Base-by-base conservation (phyloP, 1,139 yeast species). In the Debaryomycetaceae sp. region DNA sequence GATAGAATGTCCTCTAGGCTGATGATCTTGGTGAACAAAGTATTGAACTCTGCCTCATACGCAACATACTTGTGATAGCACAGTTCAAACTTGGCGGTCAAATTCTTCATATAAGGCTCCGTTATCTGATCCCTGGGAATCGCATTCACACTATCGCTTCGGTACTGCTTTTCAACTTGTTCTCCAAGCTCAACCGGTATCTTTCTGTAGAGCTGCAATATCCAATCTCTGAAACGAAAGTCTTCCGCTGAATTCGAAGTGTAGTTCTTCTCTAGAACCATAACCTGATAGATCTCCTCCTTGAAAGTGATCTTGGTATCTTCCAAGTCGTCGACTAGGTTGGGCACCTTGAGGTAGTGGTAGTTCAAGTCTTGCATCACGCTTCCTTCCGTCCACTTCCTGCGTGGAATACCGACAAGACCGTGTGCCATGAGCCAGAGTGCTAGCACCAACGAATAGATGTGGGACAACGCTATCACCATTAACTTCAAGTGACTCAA, bases 371-470 rank as follows among this genome's bases (percentile, higher is more conserved):
- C 69, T 33, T 53, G 56, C n/a, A 66, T 46, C n/a, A 65, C 50
- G 41, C 53, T 64, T 0, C 85, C 81, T 44, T 72, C 70, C 43
- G 67, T 64, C 80, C 87, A 84, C 48, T 68, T 62, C 36, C 73
- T 63, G 45, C 87, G 70, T 0, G 96, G 95, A 4, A 87, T 71
- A 43, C 77, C 75, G 23, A 86, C 79, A 44, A 87, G 63, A 0
- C 96, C 96, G 59, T 87, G 93, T 1, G 93, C 88, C 87, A 88
- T 83, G 45, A 88, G 68, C 95, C 95, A 87, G 30, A 87, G 71
- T 1, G 95, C 91, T 39, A 88, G 60, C 2, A 85, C 72, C 57
- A 88, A 72, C 0, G 95, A 80, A 60, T 87, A 88, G n/a, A 87
- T 81, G 60, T 88, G 95, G 1, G 95, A 80, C 27, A 87, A 58